A percentile compares a stretch with the other conserved stretches of the same genome.
phyloP scores from a whole-genome alignment of 352 stramenopile genomes.

The Globisporangium emineosum region DNA sequence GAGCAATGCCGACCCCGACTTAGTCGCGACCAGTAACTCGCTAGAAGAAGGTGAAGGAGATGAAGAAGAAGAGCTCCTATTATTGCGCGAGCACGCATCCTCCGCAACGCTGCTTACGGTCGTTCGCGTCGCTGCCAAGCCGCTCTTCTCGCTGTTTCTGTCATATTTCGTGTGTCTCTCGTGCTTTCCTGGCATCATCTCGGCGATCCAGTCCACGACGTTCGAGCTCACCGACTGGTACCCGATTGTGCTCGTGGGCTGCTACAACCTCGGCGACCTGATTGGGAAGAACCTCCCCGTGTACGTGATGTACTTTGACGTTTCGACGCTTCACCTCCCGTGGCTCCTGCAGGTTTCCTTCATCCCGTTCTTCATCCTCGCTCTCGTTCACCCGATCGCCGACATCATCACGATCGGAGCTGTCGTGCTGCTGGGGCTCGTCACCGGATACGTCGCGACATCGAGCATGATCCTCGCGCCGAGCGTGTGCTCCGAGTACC shows the following conservation, averaged over 20 bases:
- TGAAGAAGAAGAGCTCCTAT: conserved; percentile 34
- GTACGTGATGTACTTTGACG: conserved; percentile 68
- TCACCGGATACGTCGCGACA: conserved; percentile 79
- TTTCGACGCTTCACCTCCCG: conserved; percentile 60
- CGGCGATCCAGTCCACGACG: conserved; percentile 59
- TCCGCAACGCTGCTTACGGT: conserved; percentile 56
- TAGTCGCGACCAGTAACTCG: conserved; percentile 10
- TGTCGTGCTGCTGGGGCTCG: conserved; percentile 56
- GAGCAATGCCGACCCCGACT: conserved; percentile 4
- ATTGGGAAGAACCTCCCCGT: conserved; percentile 77
- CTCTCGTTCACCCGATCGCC: conserved; percentile 49
- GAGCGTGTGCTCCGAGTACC: conserved; percentile 68
- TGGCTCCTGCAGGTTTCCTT: conserved; percentile 65
- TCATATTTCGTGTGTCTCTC: conserved; percentile 77
- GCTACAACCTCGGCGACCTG: conserved; percentile 74
- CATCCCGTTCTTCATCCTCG: conserved; percentile 65
- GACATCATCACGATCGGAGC: conserved; percentile 50
- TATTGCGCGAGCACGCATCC: conserved; percentile 35
- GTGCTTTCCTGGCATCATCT: conserved; percentile 79
- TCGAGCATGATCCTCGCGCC: conserved; percentile 73
- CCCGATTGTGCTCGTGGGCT: conserved; percentile 67
- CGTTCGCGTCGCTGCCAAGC: conserved; percentile 58
- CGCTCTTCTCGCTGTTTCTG: conserved; percentile 76
- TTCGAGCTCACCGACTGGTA: conserved; percentile 66
- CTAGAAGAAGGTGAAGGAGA: conserved; percentile 19